These are phyloP conservation scores for Trametes cubensis DNA, from an alignment of 768 basidiomycete species.

Conservation along the genomic window DNA sequence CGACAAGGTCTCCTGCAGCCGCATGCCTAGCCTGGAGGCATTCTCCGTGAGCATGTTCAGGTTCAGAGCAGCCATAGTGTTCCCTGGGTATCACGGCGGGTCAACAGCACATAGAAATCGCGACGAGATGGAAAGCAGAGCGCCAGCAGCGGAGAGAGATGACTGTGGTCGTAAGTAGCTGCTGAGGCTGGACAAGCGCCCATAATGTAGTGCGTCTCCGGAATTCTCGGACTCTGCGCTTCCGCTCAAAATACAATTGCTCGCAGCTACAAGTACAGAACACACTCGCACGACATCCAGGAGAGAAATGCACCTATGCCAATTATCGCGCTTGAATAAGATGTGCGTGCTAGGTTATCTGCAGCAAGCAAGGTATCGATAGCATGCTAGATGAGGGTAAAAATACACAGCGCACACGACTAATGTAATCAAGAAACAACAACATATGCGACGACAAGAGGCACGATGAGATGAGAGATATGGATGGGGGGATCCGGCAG, in stretches of 20 bases:
- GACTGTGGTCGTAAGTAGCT: neutral
- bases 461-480: conserved; percentile 11
- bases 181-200: conserved; percentile 3
- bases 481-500: conserved; percentile 11
- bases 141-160: neutral
- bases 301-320: neutral
- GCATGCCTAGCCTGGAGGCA: conserved; percentile 80
- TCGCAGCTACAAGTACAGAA: neutral
- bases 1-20: conserved; percentile 80
- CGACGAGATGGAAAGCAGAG: neutral
- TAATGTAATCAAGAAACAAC: conserved; percentile 34
- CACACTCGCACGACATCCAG: neutral
- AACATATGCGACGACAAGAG: conserved; percentile 34
- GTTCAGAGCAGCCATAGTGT: conserved; percentile 22
- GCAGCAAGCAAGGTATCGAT: conserved; percentile 30
- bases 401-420: conserved; percentile 35
- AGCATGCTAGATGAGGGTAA: conserved; percentile 32
- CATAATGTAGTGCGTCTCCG: conserved; percentile 12
- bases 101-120: neutral
- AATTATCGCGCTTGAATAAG: conserved; percentile 17
- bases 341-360: conserved; percentile 21
- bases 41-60: conserved; percentile 66
- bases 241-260: neutral
- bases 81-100: neutral
- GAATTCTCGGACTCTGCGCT: neutral